phyloP scores from a whole-genome alignment of 192 early-diverging fungal genomes.

The Geranomyces variabilis region DNA sequence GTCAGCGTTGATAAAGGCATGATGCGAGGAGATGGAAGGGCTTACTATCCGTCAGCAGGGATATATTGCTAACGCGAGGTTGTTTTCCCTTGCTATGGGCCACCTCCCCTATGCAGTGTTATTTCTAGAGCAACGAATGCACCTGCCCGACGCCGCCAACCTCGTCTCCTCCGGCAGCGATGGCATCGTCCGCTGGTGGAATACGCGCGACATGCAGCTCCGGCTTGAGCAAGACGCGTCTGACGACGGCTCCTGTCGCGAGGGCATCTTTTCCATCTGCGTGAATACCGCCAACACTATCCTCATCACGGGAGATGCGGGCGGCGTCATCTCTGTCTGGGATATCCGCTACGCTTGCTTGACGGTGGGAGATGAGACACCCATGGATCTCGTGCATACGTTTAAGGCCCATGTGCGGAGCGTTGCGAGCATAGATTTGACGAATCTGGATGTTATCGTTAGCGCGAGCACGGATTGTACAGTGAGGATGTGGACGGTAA shows the following conservation, averaged over 20 bases:
- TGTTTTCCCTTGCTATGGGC: too few species aligned
- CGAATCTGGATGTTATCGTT: constrained; percentile 35
- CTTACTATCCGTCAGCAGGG: background rate
- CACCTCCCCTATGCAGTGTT: constrained; percentile 35
- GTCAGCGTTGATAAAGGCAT: constrained; percentile 52
- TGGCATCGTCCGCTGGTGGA: constrained; percentile 56
- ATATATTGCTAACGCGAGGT: background rate
- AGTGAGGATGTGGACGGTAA: constrained; percentile 53
- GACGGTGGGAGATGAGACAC: background rate
- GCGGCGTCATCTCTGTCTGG: constrained; percentile 41
- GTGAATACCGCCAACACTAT: constrained; percentile 40
- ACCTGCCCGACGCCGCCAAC: constrained; percentile 30
- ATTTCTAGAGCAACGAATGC: constrained; percentile 35
- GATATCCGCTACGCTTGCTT: constrained; percentile 47
- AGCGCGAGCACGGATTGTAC: constrained; percentile 51
- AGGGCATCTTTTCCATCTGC: constrained; percentile 42
- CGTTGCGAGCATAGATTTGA: constrained; percentile 40
- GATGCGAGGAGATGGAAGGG: background rate
- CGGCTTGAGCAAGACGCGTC: constrained; percentile 42
- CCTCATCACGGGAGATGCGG: constrained; percentile 46
- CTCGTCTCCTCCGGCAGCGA: constrained; percentile 52
- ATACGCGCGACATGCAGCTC: constrained; percentile 37
- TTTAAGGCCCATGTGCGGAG: constrained; percentile 48
- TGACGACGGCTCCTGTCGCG: constrained; percentile 18
- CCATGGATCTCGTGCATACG: constrained; percentile 17